Conservation (phyloP, 176 grass and related monocot species). For the Puya raimondii region DNA sequence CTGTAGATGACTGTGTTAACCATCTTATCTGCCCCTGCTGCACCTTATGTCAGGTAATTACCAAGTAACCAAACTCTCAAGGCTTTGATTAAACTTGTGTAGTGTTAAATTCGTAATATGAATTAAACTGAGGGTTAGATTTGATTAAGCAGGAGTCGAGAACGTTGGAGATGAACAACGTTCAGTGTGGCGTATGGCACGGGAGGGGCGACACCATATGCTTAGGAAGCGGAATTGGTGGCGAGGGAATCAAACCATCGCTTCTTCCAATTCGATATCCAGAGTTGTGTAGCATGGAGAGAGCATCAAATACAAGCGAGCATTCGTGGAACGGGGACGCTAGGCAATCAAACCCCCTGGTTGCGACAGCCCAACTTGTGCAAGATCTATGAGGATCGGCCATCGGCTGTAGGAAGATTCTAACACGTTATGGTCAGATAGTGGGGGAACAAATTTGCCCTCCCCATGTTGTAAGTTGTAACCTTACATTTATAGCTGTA, state of each 20-base stretch:
- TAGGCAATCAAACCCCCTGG: constrained; percentile 24
- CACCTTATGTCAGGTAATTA: constrained; percentile 77
- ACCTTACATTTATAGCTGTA: no score
- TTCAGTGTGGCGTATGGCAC: constrained; percentile 89
- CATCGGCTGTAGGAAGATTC: not conserved
- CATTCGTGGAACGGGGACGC: constrained; percentile 20
- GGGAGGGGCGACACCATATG: constrained; percentile 88
- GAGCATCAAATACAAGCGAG: constrained; percentile 32
- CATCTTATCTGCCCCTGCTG: constrained; percentile 93
- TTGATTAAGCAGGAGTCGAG: constrained; percentile 68
- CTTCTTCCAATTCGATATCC: constrained; percentile 60
- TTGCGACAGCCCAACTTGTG: constrained; percentile 23
- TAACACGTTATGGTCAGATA: not conserved
- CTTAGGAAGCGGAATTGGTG: constrained; percentile 36
- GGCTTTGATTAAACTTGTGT: not conserved
- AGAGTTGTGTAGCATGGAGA: constrained; percentile 71
- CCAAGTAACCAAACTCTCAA: not conserved
- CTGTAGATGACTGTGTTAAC: constrained; percentile 76
- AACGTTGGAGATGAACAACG: constrained; percentile 97
- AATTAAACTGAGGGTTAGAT: not conserved
- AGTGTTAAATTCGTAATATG: not conserved
- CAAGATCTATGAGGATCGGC: constrained; percentile 13
- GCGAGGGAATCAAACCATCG: constrained; percentile 52
- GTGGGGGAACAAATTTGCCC: no score
- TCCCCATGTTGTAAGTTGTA: no score